phyloP scores from a whole-genome alignment of 1,284 basidiomycete genomes.

The Stereum hirsutum region DNA sequence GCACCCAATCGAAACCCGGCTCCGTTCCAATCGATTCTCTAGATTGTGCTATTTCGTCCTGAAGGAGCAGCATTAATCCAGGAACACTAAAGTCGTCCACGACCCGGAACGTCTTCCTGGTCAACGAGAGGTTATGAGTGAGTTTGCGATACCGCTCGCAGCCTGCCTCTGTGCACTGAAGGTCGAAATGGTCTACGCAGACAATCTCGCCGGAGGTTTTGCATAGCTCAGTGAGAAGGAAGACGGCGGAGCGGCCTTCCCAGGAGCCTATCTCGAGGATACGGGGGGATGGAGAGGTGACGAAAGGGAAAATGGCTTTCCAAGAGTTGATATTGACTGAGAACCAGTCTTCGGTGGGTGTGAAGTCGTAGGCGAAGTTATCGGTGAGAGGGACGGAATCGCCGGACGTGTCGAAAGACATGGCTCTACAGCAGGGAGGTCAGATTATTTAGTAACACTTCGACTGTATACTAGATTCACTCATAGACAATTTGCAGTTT shows the following conservation, averaged over 20 bases:
- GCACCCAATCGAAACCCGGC: constrained; percentile 49
- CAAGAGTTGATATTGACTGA: constrained; percentile 33
- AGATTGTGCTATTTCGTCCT: constrained; percentile 30
- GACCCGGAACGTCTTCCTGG: constrained; percentile 34
- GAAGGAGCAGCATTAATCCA: constrained; percentile 35
- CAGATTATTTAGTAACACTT: too few relatives aligned
- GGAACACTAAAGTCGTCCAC: constrained; percentile 45
- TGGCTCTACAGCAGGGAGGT: too few relatives aligned
- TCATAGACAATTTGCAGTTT: too few relatives aligned
- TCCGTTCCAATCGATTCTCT: too few relatives aligned
- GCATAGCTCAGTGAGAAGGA: constrained; percentile 39
- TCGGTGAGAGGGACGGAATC: too few relatives aligned
- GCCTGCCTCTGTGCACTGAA: constrained; percentile 38
- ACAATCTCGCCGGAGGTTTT: constrained; percentile 32
- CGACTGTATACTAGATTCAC: too few relatives aligned
- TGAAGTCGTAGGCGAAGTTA: too few relatives aligned
- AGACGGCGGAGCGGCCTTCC: constrained; percentile 54
- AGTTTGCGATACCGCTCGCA: constrained; percentile 32
- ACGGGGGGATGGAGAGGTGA: constrained; percentile 29
- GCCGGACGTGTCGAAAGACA: too few relatives aligned
- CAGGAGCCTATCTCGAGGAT: constrained; percentile 51
- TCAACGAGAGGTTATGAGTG: constrained; percentile 35
- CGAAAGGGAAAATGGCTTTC: constrained; percentile 28
- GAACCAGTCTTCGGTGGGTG: constrained; percentile 49
- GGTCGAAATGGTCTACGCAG: constrained; percentile 52